phyloP scores from a whole-genome alignment of 164 flowering plant genomes.

The Piper longum region DNA sequence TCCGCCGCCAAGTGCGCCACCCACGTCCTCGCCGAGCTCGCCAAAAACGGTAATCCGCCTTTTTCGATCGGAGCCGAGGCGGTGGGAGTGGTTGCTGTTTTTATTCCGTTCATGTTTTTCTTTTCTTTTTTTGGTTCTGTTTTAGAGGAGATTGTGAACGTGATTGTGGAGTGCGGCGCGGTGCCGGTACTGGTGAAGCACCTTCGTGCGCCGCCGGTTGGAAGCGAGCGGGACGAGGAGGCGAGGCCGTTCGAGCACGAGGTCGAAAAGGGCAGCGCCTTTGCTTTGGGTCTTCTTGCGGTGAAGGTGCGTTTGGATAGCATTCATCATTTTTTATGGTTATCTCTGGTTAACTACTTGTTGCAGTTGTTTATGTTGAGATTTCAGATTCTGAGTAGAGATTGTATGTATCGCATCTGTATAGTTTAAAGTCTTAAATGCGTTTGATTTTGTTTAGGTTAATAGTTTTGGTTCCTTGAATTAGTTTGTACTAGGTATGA shows the following conservation, averaged over 20 bases:
- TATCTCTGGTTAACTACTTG: background rate
- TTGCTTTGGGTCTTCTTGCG: conserved; percentile 77
- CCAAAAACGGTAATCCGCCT: conserved; percentile 47
- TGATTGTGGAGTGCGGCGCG: conserved; percentile 76
- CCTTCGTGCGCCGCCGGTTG: conserved; percentile 43
- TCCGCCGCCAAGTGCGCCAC: conserved; percentile 76
- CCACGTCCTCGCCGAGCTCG: conserved; percentile 65
- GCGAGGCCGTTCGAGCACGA: conserved; percentile 65
- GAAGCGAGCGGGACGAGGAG: conserved; percentile 19
- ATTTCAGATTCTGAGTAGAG: no score
- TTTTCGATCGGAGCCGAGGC: background rate
- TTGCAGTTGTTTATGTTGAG: background rate
- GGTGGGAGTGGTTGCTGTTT: background rate
- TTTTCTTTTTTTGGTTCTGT: background rate
- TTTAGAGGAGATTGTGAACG: conserved; percentile 66
- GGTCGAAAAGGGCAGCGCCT: conserved; percentile 84
- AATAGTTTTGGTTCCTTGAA: no score
- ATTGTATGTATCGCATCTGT: no score
- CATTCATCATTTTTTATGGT: background rate
- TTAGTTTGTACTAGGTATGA: no score
- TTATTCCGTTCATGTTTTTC: background rate
- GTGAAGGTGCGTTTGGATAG: conserved; percentile 41
- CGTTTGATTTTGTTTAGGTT: background rate
- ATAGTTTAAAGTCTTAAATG: background rate
- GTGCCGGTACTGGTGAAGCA: conserved; percentile 77